A percentile compares a stretch with the other conserved stretches of the same genome.
These are phyloP conservation scores for Tuber umbilicatum DNA, from an alignment of 495 filamentous ascomycete genomes.

Conservation along the genomic window DNA sequence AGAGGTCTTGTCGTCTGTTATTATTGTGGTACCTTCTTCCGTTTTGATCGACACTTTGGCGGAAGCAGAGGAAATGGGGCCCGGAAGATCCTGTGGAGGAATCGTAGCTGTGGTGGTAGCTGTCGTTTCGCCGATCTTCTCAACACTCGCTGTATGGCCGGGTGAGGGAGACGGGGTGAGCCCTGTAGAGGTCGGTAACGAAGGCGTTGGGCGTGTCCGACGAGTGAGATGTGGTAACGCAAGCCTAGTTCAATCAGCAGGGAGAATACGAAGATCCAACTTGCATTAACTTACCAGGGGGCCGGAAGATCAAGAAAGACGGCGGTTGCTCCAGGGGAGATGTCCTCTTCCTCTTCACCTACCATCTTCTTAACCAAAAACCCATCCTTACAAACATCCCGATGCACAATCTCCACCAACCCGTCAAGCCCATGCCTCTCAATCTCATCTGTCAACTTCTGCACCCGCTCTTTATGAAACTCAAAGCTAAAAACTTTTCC, in stretches of 20 bases:
- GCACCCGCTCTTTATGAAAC: constrained; percentile 72
- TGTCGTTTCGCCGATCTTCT: background rate
- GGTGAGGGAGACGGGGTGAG: constrained; percentile 18
- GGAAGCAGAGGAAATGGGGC: constrained; percentile 8
- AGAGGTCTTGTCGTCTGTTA: background rate
- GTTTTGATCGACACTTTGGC: constrained; percentile 8
- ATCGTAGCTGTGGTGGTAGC: constrained; percentile 9
- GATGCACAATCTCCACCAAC: constrained; percentile 74
- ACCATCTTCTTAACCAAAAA: constrained; percentile 52
- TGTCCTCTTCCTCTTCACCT: constrained; percentile 42
- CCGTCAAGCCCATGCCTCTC: constrained; percentile 62
- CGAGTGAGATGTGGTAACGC: constrained; percentile 79
- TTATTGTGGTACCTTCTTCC: background rate
- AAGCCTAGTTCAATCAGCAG: constrained; percentile 46
- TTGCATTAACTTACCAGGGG: constrained; percentile 53
- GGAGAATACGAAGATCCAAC: background rate
- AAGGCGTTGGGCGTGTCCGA: constrained; percentile 42
- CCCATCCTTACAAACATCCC: constrained; percentile 84
- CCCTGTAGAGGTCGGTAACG: constrained; percentile 17
- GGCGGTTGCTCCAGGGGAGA: constrained; percentile 62
- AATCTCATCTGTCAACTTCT: constrained; percentile 68
- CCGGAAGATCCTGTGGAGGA: constrained; percentile 4
- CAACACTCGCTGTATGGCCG: background rate
- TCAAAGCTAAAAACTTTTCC: constrained; percentile 92
- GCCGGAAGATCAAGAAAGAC: constrained; percentile 91